Percentiles rank a stretch among this genome's conserved stretches.
phyloP scores from a whole-genome alignment of 176 grass and related monocot species.

The Dactylis glomerata region DNA sequence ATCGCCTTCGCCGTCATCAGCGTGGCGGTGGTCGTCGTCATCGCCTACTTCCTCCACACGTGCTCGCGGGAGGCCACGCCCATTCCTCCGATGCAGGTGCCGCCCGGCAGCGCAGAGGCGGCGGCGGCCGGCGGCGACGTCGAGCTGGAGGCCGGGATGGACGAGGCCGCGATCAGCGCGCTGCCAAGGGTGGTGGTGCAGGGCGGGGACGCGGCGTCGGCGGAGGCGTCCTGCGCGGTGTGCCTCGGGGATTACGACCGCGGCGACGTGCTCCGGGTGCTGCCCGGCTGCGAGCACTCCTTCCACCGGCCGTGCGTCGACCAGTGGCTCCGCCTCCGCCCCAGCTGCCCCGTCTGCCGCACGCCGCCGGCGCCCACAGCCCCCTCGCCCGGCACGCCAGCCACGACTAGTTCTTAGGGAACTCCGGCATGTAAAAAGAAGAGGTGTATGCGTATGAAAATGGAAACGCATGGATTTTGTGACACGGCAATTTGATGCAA shows the following conservation, averaged over 20 bases:
- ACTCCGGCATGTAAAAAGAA: slow-evolving; percentile 6
- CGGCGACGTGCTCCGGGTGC: slow-evolving; percentile 50
- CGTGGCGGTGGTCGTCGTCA: background rate
- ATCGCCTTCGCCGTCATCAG: slow-evolving; percentile 7
- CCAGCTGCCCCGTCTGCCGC: slow-evolving; percentile 63
- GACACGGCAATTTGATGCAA: background rate
- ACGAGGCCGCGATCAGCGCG: slow-evolving; percentile 37
- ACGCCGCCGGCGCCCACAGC: slow-evolving; percentile 3
- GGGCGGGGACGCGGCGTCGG: background rate
- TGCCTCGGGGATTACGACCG: slow-evolving; percentile 55
- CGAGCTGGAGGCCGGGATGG: slow-evolving; percentile 8
- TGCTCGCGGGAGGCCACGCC: slow-evolving; percentile 18
- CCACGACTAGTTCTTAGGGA: background rate
- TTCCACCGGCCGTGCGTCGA: slow-evolving; percentile 65
- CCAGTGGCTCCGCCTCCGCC: slow-evolving; percentile 43
- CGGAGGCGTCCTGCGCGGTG: slow-evolving; percentile 35
- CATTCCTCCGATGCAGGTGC: background rate
- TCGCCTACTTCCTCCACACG: background rate
- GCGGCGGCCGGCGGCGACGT: background rate
- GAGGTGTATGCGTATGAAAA: background rate
- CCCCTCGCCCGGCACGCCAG: background rate
- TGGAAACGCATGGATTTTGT: background rate
- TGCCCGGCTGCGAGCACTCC: slow-evolving; percentile 53
- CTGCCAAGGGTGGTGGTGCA: slow-evolving; percentile 36
- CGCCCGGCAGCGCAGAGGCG: background rate